Percentiles rank a stretch among this genome's conserved stretches.
These are phyloP conservation scores for Backusella mclennaniae DNA, from an alignment of 192 early-diverging fungal genomes.

Conservation along the genomic window DNA sequence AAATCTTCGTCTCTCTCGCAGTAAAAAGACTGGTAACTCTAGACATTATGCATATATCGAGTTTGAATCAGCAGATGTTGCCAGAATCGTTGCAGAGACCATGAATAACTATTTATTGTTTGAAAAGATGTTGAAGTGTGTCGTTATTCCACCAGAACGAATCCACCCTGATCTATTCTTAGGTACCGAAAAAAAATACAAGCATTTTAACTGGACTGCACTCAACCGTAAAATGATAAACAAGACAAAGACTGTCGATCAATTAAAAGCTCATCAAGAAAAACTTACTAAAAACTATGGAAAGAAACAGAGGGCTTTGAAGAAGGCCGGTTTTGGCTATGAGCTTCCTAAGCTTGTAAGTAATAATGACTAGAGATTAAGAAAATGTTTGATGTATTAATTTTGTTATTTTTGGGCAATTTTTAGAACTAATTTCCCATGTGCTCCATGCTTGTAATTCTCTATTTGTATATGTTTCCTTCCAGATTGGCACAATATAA, in stretches of 20 bases:
- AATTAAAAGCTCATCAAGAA: slow-evolving; percentile 39
- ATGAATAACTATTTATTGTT: slow-evolving; percentile 95
- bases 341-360: slow-evolving; percentile 80
- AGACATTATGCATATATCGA: slow-evolving; percentile 96
- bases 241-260: slow-evolving; percentile 53
- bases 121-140: slow-evolving; percentile 78
- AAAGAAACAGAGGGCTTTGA: slow-evolving; percentile 54
- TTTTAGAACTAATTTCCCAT: background rate
- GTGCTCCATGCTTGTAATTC: background rate
- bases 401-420: background rate
- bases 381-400: background rate
- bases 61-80: slow-evolving; percentile 78
- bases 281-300: slow-evolving; percentile 57
- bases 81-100: slow-evolving; percentile 89
- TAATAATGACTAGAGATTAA: background rate
- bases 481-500: slow-evolving; percentile 2
- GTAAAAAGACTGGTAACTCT: slow-evolving; percentile 88
- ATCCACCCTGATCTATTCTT: slow-evolving; percentile 76
- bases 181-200: slow-evolving; percentile 70
- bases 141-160: slow-evolving; percentile 65
- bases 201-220: slow-evolving; percentile 57
- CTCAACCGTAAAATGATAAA: slow-evolving; percentile 62
- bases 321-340: slow-evolving; percentile 80
- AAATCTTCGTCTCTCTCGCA: slow-evolving; percentile 78
- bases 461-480: slow-evolving; percentile 4